These are phyloP conservation scores for Camelina neglecta DNA, from an alignment of 345 rosid genomes.

Conservation along the genomic window DNA sequence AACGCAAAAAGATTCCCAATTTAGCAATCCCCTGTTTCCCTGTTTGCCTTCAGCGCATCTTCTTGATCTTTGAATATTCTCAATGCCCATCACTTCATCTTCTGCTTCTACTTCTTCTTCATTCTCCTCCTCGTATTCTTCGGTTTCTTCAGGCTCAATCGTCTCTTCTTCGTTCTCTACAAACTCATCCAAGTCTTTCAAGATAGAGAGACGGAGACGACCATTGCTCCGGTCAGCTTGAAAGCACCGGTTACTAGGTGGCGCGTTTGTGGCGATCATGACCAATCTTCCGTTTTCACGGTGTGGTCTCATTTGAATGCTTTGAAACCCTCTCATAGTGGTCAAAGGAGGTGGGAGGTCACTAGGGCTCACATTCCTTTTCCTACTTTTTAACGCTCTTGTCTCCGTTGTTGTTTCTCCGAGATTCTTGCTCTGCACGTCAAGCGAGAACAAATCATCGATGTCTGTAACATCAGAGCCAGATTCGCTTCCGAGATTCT, in stretches of 20 bases:
- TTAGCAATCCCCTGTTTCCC: conserved; percentile 53
- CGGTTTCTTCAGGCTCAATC: conserved; percentile 21
- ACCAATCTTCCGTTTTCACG: conserved; percentile 80
- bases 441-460: conserved; percentile 47
- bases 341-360: conserved; percentile 88
- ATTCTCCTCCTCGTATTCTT: conserved; percentile 19
- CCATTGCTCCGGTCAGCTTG: conserved; percentile 78
- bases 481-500: conserved; percentile 80
- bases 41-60: conserved; percentile 58
- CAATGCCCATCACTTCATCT: conserved; percentile 36
- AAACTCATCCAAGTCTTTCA: conserved; percentile 40
- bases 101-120: conserved; percentile 9
- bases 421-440: conserved; percentile 32
- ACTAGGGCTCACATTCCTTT: conserved; percentile 43
- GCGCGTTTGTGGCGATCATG: conserved; percentile 57
- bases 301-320: conserved; percentile 62
- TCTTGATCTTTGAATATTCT: conserved; percentile 43
- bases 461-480: conserved; percentile 61
- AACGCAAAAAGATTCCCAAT: conserved; percentile 63
- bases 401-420: conserved; percentile 37
- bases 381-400: conserved; percentile 43
- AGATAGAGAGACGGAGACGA: conserved; percentile 67
- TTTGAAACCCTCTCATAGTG: conserved; percentile 60
- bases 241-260: conserved; percentile 45
- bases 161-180: conserved; percentile 35